These are phyloP conservation scores for Geranomyces michiganensis DNA, from an alignment of 192 early-diverging fungal genomes.

Conservation along the genomic window DNA sequence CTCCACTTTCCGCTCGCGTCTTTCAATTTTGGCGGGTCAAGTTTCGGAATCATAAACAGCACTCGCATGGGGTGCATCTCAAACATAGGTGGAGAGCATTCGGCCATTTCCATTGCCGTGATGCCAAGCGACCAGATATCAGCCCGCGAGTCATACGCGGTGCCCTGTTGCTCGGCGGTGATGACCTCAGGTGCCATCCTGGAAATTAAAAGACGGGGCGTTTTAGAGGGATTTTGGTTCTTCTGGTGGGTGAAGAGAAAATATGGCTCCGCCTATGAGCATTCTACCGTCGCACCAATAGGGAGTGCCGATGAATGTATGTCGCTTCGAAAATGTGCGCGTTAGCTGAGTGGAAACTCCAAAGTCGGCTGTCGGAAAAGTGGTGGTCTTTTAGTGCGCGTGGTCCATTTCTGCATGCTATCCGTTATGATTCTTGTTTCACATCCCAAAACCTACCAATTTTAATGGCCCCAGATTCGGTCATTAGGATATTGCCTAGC, in stretches of 20 bases:
- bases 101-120: constrained; percentile 68
- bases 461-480: constrained; percentile 82
- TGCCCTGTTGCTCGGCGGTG: constrained; percentile 46
- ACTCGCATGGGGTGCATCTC: constrained; percentile 96
- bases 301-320: constrained; percentile 98
- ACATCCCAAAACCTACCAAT: constrained; percentile 44
- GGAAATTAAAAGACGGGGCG: background rate
- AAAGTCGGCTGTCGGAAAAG: constrained; percentile 78
- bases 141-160: constrained; percentile 61
- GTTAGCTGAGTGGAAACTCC: constrained; percentile 91
- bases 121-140: constrained; percentile 99
- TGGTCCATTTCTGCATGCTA: too few relatives aligned
- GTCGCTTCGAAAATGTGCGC: constrained; percentile 76
- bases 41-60: constrained; percentile 79
- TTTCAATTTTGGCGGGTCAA: constrained; percentile 54
- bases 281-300: constrained; percentile 42
- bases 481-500: constrained; percentile 74
- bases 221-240: too few relatives aligned
- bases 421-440: background rate
- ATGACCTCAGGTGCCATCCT: constrained; percentile 65
- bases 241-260: too few relatives aligned
- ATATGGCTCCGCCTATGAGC: too few relatives aligned
- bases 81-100: constrained; percentile 83
- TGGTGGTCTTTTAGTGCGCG: too few relatives aligned
- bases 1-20: constrained; percentile 38